A percentile compares a stretch with the other conserved stretches of the same genome.
Evolutionary conservation across 1,284 basidiomycete species (phyloP).

Genomic region (Pascua sp.): DNA sequence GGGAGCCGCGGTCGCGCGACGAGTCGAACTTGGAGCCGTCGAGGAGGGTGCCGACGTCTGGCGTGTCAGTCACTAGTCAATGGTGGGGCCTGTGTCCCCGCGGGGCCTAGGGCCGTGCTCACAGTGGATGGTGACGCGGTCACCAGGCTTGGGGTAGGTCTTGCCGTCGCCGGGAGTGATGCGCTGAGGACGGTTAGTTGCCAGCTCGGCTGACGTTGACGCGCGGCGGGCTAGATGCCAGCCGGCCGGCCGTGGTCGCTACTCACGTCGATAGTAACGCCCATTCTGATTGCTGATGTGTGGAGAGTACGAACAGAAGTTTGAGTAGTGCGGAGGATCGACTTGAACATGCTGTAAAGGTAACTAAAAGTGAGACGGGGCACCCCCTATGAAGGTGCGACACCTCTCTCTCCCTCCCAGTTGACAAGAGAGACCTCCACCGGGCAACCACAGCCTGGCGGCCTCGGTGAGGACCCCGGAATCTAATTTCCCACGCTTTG

Average conservation of each 20-base stretch:
- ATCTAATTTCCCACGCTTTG: no score
- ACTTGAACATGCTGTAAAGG: conserved; percentile 11
- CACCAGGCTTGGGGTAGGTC: conserved; percentile 46
- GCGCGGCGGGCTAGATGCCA: background rate
- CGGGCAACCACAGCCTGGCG: background rate
- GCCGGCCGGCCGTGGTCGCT: background rate
- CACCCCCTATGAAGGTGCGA: background rate
- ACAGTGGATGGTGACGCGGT: conserved; percentile 50
- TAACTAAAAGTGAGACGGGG: background rate
- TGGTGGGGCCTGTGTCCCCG: background rate
- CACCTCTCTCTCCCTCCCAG: no score
- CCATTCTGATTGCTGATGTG: conserved; percentile 47
- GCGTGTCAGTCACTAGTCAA: background rate
- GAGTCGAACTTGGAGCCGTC: conserved; percentile 52
- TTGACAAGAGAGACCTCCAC: background rate
- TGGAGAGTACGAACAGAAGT: conserved; percentile 32
- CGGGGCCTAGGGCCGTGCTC: conserved; percentile 9
- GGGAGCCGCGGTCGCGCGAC: conserved; percentile 51
- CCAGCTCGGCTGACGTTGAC: background rate
- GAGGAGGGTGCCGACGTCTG: conserved; percentile 50
- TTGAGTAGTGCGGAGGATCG: conserved; percentile 15
- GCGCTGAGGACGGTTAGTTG: conserved; percentile 19
- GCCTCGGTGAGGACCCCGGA: background rate
- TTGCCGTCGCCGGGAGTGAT: conserved; percentile 49
- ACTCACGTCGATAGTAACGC: conserved; percentile 47